phyloP scores from a whole-genome alignment of 352 stramenopile species.

The Pythium chondricola region DNA sequence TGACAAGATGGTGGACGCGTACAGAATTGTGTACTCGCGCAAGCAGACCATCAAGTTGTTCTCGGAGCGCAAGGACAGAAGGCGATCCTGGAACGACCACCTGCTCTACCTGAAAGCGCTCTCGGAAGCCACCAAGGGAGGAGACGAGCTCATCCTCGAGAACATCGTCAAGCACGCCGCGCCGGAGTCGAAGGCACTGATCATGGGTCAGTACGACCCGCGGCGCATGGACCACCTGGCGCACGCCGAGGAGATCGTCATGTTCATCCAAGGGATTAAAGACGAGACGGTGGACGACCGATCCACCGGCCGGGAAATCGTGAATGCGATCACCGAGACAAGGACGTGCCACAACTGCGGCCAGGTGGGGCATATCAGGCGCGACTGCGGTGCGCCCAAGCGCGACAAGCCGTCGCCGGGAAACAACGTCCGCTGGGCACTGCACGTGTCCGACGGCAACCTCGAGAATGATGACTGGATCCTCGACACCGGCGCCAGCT shows the following conservation, averaged over 20 bases:
- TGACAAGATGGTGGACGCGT: background rate
- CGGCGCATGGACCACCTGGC: background rate
- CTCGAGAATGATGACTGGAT: conserved; percentile 2
- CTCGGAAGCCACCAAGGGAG: background rate
- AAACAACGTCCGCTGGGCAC: background rate
- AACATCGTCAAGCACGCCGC: conserved; percentile 12
- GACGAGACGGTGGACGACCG: background rate
- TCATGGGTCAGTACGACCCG: background rate
- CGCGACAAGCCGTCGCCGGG: background rate
- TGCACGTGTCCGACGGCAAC: background rate
- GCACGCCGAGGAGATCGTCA: conserved; percentile 10
- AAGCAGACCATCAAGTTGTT: conserved; percentile 2
- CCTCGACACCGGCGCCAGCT: background rate
- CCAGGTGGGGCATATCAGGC: background rate
- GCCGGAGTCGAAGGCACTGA: background rate
- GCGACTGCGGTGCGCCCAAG: background rate
- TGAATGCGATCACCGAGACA: background rate
- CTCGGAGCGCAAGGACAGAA: background rate
- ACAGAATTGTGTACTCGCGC: background rate
- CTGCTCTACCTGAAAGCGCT: conserved; percentile 7
- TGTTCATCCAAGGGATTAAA: background rate
- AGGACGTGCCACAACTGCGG: background rate
- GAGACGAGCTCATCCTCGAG: background rate
- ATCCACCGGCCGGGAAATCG: background rate
- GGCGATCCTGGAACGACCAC: conserved; percentile 5